Base-by-base conservation (phyloP, 805 yeast species). In the Suhomyces sp. region DNA sequence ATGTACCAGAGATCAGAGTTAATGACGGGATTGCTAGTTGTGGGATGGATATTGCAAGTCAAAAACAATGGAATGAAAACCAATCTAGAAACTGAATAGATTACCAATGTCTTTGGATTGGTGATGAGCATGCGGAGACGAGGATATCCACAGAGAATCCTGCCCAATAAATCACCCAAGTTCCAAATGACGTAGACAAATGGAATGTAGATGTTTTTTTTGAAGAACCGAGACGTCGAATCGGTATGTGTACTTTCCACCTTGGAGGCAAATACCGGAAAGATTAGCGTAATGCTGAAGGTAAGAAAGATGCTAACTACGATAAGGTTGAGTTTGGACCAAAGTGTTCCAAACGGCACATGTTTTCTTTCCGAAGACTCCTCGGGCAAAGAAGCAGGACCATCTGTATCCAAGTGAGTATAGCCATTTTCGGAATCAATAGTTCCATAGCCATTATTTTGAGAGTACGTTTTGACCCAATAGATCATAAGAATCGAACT, bases 191-290 rank as follows among this genome's bases (percentile, higher is more conserved):
- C 72, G 64, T 86, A 90, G 2, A 89, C 84, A 48, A 90, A 66
- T 2, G 98, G 97, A 15, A 89, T 80, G 60, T 65, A 81, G 19
- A 80, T 68, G 49, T 72, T 73, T 53, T 74, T 79, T 45, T 67
- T 68, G 62, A 80, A 85, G 33, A 84, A 73, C 33, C 67, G 57
- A 43, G 57, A 53, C 1, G 56, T 44, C 8, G 68, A 60, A 46
- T 67, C 69, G 4, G 46, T 53, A 57, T 77, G 72, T 8, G 61
- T 61, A 2, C 89, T 84, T 44, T 79, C 76, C 8, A 85, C 83
- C 13, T 75, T 76, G 7, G 92, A 81, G 7, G 97, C 97, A 78
- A 90, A 93, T 1, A 92, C 93, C 0, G 99, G 97, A 73, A 91
- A 93, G 15, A 83, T 71, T 52, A 93, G 75, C 0, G 97, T 87